Evolutionary conservation across 768 basidiomycete species (phyloP).

Genomic region (Collybiopsis confluens): DNA sequence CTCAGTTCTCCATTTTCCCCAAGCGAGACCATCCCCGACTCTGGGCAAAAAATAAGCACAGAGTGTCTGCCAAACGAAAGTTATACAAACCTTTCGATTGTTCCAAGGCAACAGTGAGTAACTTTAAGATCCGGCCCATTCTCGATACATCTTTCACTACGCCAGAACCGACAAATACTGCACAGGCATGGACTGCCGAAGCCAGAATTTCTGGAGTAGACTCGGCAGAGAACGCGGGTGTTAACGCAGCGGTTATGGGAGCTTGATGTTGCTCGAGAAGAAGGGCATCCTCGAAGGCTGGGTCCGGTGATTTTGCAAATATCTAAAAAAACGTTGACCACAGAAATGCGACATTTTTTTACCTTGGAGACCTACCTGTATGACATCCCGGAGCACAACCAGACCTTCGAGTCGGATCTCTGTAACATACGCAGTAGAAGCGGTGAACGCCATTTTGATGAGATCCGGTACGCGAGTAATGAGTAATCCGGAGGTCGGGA

Average conservation of each 20-base stretch:
- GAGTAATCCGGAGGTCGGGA: conserved; percentile 60
- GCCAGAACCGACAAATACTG: conserved; percentile 92
- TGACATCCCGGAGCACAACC: conserved; percentile 85
- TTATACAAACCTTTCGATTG: conserved; percentile 73
- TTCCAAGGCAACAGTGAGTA: conserved; percentile 82
- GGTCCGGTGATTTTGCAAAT: conserved; percentile 84
- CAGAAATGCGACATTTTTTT: background rate
- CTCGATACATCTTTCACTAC: conserved; percentile 84
- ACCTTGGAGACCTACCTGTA: conserved; percentile 62
- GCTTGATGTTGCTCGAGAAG: conserved; percentile 97
- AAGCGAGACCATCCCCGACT: conserved; percentile 76
- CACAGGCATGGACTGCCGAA: conserved; percentile 89
- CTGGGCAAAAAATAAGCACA: conserved; percentile 35
- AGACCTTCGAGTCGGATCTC: conserved; percentile 92
- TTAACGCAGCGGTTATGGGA: conserved; percentile 94
- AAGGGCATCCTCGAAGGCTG: conserved; percentile 85
- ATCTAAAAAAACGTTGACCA: conserved; percentile 45
- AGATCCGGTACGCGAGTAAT: conserved; percentile 87
- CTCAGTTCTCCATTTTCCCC: conserved; percentile 85
- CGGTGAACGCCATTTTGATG: conserved; percentile 97
- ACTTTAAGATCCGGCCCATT: conserved; percentile 93
- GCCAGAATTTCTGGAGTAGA: conserved; percentile 94
- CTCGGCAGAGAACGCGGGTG: conserved; percentile 93
- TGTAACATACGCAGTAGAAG: conserved; percentile 93
- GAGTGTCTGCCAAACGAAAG: background rate